phyloP scores from a whole-genome alignment of 164 flowering plant species.

The Nymphaea colorata region DNA sequence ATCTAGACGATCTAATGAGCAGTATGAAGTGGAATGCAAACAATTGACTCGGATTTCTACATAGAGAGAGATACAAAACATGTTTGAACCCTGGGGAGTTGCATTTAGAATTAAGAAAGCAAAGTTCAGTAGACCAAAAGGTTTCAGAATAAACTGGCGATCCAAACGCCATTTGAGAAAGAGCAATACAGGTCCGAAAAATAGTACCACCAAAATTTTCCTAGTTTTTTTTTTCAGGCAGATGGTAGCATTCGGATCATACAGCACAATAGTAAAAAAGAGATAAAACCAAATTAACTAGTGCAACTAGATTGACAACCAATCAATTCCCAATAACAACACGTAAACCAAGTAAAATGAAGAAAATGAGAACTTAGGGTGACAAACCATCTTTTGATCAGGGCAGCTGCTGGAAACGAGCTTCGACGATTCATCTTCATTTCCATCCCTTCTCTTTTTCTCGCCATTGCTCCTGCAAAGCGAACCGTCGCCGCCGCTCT shows the following conservation, averaged over 20 bases:
- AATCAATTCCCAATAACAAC: no score
- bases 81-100: neutral
- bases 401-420: constrained; percentile 30
- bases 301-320: no score
- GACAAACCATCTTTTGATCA: constrained; percentile 29
- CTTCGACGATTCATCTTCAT: constrained; percentile 49
- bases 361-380: constrained; percentile 1
- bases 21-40: no score
- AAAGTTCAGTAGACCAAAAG: neutral
- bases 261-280: neutral
- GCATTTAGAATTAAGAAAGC: neutral
- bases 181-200: no score
- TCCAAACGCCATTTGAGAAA: no score
- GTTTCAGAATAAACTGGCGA: neutral
- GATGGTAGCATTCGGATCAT: neutral
- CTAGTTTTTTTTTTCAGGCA: no score
- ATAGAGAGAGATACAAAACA: neutral
- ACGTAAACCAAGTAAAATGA: neutral
- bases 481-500: constrained; percentile 29
- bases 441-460: constrained; percentile 12
- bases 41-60: neutral
- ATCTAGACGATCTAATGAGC: neutral
- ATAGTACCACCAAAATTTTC: no score
- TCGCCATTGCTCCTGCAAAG: neutral
- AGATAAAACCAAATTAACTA: neutral